Evolutionary conservation across 306 rosid genomes (phyloP).

Genomic region (Begonia peltatifolia): DNA sequence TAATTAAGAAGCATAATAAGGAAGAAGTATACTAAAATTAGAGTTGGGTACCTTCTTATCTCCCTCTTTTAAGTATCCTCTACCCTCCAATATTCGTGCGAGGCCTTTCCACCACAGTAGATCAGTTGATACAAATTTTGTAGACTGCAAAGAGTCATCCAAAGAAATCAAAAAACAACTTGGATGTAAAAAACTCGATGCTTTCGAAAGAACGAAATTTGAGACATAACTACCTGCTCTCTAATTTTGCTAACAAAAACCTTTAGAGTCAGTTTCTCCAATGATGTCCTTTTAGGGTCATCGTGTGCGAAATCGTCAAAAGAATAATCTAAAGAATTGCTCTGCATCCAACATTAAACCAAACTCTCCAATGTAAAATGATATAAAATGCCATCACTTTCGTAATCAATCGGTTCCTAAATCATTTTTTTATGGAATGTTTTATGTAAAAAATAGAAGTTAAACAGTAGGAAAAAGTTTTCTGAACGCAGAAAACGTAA

Average conservation of each 20-base stretch:
- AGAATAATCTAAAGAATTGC: constrained; percentile 9
- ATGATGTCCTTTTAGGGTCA: constrained; percentile 14
- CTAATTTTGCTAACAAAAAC: constrained; percentile 52
- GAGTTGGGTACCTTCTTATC: background rate
- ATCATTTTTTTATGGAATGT: too few species aligned
- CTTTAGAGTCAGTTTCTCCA: constrained; percentile 39
- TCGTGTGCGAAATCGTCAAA: constrained; percentile 19
- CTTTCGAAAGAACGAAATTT: too few species aligned
- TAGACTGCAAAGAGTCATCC: background rate
- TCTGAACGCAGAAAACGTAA: constrained; percentile 6
- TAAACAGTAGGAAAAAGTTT: too few species aligned
- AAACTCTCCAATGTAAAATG: too few species aligned
- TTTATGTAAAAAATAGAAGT: too few species aligned
- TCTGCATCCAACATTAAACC: constrained; percentile 8
- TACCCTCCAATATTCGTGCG: background rate
- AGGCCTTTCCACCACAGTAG: background rate
- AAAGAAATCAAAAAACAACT: constrained; percentile 6
- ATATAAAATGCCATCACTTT: too few species aligned
- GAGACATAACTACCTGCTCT: constrained; percentile 27
- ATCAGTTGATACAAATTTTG: background rate
- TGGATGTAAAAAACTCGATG: too few species aligned
- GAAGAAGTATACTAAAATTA: too few species aligned
- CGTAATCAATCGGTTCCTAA: too few species aligned
- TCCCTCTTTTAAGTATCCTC: background rate
- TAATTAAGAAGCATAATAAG: too few species aligned